A percentile compares a stretch with the other conserved stretches of the same genome.
Evolutionary conservation across 371 early-diverging fungal species (phyloP).

Genomic region (Synchytrium microbalum): DNA sequence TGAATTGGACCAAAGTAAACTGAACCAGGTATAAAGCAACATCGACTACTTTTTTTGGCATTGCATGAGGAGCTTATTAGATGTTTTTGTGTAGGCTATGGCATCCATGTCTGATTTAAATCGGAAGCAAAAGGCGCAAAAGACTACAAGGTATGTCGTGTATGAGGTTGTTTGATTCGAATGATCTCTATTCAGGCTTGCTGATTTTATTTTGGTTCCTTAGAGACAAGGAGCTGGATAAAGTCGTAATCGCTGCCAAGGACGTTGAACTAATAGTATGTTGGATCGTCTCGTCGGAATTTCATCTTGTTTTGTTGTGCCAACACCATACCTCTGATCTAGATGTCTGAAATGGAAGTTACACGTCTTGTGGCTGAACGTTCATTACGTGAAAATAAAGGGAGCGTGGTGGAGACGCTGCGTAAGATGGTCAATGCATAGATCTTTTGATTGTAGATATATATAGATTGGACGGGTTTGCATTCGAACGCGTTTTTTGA

Average conservation of each 20-base stretch:
- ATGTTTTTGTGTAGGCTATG: constrained; percentile 23
- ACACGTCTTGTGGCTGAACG: constrained; percentile 34
- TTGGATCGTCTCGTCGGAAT: not conserved
- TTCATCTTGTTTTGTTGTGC: constrained; percentile 2
- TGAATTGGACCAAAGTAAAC: constrained; percentile 28
- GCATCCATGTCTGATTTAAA: constrained; percentile 31
- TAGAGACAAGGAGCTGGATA: constrained; percentile 20
- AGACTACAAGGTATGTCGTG: constrained; percentile 10
- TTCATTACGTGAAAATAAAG: constrained; percentile 31
- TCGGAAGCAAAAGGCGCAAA: constrained; percentile 25
- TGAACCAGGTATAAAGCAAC: constrained; percentile 31
- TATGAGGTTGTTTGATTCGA: not conserved
- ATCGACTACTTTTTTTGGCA: no score
- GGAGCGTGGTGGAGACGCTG: constrained; percentile 36
- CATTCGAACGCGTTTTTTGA: no score
- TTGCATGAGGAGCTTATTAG: not conserved
- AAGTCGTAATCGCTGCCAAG: constrained; percentile 28
- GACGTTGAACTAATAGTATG: constrained; percentile 36
- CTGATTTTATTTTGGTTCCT: not conserved
- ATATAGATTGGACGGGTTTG: no score
- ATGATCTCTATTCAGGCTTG: no score
- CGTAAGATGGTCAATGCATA: constrained; percentile 26
- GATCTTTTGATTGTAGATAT: no score
- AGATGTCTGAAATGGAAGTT: constrained; percentile 37
- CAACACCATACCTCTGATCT: constrained; percentile 4